Evolutionary conservation across 495 filamentous ascomycete genomes (phyloP), one percentile per base, ranked within the genome.

Genomic region (Neurospora discreta): DNA sequence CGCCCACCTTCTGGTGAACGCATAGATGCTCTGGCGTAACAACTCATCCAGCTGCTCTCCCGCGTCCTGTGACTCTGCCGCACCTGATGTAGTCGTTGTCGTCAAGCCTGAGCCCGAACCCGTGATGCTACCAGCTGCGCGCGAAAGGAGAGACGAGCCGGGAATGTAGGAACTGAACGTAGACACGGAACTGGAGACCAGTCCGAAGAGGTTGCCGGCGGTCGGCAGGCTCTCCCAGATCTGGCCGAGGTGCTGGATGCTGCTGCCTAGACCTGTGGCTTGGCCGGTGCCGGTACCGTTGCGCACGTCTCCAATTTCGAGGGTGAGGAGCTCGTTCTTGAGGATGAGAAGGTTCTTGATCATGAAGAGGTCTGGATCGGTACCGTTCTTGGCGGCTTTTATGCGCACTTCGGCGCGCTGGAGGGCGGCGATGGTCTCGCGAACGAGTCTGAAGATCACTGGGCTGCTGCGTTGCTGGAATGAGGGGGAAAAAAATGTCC

Each of bases 291-390:
- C 90, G 20, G 88, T 87, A 39, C 91, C 83, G 73, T 89, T 89
- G 40, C 92, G 90, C 40, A 91, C 89, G 60, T 94, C 92, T 75
- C 91, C 95, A 79, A 98, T 95, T 82, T 98, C 94, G 74, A 97
- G 94, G 20, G 93, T 92, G 42, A 97, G 88, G 39, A 98, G 92
- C 74, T 95, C 91, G 74, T 95, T 93, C 76, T 97, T 97, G 13
- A 98, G 88, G 73, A 96, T 89, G 44, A 97, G 90, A 3, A 98
- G 85, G 78, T 98, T 94, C 74, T 93, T 94, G 81, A 98, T 90
- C 73, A 96, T 88, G 81, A 98, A 98, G 39, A 98, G 86, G 74
- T 93, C 90, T 1, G 88, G 87, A 79, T 95, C 92, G 7, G 85
- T 88, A 15, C 52, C 52, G 5, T 18, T 36, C 38, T 71, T 78